Conservation (phyloP, 306 rosid species). For the Erythrophleum fordii region DNA sequence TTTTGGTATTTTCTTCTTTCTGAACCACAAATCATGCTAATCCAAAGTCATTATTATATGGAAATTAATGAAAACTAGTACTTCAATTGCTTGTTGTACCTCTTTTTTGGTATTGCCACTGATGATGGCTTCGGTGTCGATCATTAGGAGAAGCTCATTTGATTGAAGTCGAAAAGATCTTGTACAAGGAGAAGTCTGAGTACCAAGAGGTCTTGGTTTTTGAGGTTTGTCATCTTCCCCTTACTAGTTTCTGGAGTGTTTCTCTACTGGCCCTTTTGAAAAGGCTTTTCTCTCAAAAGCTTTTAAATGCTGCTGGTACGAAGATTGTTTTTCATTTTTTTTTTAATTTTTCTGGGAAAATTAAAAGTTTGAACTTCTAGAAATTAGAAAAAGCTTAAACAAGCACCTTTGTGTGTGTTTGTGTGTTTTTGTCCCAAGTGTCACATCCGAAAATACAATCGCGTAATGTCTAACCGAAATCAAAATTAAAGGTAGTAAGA, state of each 20-base stretch:
- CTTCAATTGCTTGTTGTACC: constrained; percentile 15
- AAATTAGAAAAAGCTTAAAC: not conserved
- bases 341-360: not conserved
- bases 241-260: constrained; percentile 30
- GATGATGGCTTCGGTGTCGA: constrained; percentile 25
- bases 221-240: constrained; percentile 64
- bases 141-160: constrained; percentile 88
- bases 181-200: constrained; percentile 74
- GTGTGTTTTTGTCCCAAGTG: too few relatives aligned
- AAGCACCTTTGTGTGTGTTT: too few relatives aligned
- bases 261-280: not conserved
- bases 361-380: not conserved
- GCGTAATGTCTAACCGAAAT: too few relatives aligned
- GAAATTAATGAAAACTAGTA: not conserved
- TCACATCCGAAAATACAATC: too few relatives aligned
- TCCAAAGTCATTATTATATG: not conserved
- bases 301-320: not conserved
- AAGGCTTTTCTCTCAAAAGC: not conserved
- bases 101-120: constrained; percentile 1
- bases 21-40: not conserved
- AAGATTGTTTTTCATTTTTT: not conserved
- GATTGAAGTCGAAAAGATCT: constrained; percentile 64
- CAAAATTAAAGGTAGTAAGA: too few relatives aligned
- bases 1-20: not conserved
- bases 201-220: constrained; percentile 92